phyloP scores from a whole-genome alignment of 768 basidiomycete genomes.

The Coprinopsis sp. region DNA sequence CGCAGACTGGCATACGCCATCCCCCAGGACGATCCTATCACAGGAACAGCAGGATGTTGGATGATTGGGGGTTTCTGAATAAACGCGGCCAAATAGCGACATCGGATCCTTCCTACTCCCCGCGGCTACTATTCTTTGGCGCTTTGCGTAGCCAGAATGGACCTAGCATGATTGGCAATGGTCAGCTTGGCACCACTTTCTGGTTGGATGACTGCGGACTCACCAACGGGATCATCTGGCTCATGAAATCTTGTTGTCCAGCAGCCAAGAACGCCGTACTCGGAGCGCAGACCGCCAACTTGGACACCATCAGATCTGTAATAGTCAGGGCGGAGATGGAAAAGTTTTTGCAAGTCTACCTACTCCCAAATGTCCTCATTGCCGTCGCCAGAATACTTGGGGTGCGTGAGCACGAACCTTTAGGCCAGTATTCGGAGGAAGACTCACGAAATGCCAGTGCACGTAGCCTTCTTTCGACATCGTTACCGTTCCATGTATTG shows the following conservation, averaged over 20 bases:
- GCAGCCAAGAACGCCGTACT: slow-evolving; percentile 52
- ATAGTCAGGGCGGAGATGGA: slow-evolving; percentile 1
- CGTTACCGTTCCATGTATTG: slow-evolving; percentile 49
- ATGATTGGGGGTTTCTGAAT: too few relatives aligned
- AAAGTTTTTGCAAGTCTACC: slow-evolving; percentile 12
- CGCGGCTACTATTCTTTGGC: too few relatives aligned
- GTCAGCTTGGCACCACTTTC: background rate
- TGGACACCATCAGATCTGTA: slow-evolving; percentile 58
- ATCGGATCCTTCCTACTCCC: background rate
- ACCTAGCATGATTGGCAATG: slow-evolving; percentile 2
- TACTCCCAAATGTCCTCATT: slow-evolving; percentile 56
- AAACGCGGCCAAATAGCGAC: background rate
- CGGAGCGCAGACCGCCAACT: slow-evolving; percentile 55
- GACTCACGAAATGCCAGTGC: slow-evolving; percentile 61
- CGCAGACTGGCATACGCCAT: too few relatives aligned
- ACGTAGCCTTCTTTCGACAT: slow-evolving; percentile 55
- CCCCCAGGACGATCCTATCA: too few relatives aligned
- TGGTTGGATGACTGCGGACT: slow-evolving; percentile 9
- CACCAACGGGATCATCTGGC: slow-evolving; percentile 41
- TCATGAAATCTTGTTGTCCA: slow-evolving; percentile 47
- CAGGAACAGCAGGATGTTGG: too few relatives aligned
- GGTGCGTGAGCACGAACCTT: background rate
- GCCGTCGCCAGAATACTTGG: slow-evolving; percentile 47
- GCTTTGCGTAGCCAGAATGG: slow-evolving; percentile 15
- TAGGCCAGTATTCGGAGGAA: background rate